Evolutionary conservation across 2,329 filamentous ascomycete genomes (phyloP), one percentile per base, ranked within the genome.

Genomic region (Fusarium sp.): DNA sequence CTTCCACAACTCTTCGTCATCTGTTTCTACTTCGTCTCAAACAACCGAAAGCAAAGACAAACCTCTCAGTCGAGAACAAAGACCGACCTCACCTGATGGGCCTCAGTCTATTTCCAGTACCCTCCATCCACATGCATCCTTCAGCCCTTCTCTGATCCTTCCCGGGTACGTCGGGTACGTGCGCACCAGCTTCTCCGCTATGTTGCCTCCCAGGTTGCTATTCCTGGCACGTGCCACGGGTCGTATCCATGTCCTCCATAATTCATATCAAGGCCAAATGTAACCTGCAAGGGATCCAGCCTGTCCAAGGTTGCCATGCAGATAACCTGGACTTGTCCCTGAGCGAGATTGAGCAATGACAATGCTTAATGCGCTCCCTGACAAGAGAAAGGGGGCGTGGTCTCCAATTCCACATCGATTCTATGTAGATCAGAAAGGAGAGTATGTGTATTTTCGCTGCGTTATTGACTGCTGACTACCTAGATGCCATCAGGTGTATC

Each of bases 301-400:
- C 49, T 59, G 27, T 49, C 31, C 20, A 63, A 67, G 40, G 33
- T n/a, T 24, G 38, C 38, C 33, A 22, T 55, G 20, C 49, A 73
- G 68, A 74, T 69, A 70, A 66, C 60, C 64, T 46, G 27, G 60
- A 36, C 40, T 53, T 42, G 56, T 62, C 55, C 12, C 38, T 14
- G 58, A 74, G 57, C 71, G 69, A 74, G 65, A 74, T 74, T 72
- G 59, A 36, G 42, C 62, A 58, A 53, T 55, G 38, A 53, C 27
- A 46, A 42, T 11, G 9, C 35, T 17, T n/a, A 57, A 35, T 53
- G 67, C 60, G 20, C 20, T n/a, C 17, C 16, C 53, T 24, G 20
- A 33, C 35, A 29, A 12, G 33, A 20, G 29, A 51, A 33, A 74
- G 68, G 69, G 71, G 64, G 61, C 35, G n/a, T 44, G 31, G 20